These are phyloP conservation scores for Trebouxia sp. DNA, from an alignment of 139 green algal genomes.

Conservation along the genomic window DNA sequence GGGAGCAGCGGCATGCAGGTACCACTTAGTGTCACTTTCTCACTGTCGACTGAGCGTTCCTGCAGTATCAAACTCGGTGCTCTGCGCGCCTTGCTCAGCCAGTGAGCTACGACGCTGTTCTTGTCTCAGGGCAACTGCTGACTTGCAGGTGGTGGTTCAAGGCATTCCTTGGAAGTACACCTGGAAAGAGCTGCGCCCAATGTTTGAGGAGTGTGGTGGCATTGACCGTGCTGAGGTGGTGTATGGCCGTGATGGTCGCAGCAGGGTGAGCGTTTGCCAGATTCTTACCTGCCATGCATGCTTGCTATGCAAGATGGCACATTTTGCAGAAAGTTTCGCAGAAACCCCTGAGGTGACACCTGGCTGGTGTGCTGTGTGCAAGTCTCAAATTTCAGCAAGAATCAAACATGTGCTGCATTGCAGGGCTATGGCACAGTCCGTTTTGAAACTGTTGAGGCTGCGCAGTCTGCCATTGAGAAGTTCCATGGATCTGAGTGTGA, in stretches of 20 bases:
- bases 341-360: background rate
- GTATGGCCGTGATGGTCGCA: conserved; percentile 76
- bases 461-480: conserved; percentile 70
- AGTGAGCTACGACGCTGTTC: conserved; percentile 30
- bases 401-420: background rate
- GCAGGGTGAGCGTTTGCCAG: conserved; percentile 50
- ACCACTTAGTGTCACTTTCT: background rate
- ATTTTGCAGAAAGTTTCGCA: background rate
- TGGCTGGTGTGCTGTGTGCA: background rate
- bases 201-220: conserved; percentile 71
- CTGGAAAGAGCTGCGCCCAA: conserved; percentile 76
- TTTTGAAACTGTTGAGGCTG: conserved; percentile 75
- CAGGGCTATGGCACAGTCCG: conserved; percentile 88
- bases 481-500: conserved; percentile 83
- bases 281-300: background rate
- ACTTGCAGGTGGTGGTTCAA: conserved; percentile 84
- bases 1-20: conserved; percentile 68
- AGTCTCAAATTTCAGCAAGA: background rate
- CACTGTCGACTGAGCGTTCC: background rate
- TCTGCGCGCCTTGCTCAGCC: no score
- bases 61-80: no score
- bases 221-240: conserved; percentile 78
- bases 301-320: background rate
- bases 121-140: conserved; percentile 25
- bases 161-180: conserved; percentile 90